Evolutionary conservation across 169 alveolate species (phyloP), one percentile per base, ranked within the genome.

Genomic region (Cryptosporidium baileyi): DNA sequence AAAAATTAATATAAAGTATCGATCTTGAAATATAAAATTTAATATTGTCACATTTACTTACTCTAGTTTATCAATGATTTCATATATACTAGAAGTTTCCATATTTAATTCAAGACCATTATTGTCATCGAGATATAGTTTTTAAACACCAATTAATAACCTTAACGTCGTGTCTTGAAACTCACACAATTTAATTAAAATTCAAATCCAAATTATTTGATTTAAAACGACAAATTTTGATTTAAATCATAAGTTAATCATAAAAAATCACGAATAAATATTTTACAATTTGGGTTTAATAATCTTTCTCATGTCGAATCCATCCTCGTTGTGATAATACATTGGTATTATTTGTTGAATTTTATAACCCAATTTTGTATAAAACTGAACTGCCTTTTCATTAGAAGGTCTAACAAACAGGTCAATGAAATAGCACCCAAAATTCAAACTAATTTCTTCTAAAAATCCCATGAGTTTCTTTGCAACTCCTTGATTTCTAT

Each of bases 321-420:
- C 98, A 81, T 95, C 97, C 89, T 96, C 99, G 4, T 93, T 94
- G 24, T 93, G 90, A 82, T 96, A 97, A 79, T 97, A 97, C 32
- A 94, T 92, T 34, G 91, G 65, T 19, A 96, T 95, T 1, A 94
- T 90, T 52, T 94, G 88, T 81, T 92, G 95, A 13, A 95, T 91
- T 2, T 80, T 89, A 90, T 96, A 97, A 44, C 98, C 98, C 32
- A 95, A 91, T 43, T 91, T 88, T 82, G 91, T 82, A 90, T 97
- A 97, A 95, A 96, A 94, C 13, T 82, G 90, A 51, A 95, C 94
- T 4, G 98, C 99, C 0, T 93, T 91, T 49, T 90, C 89, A 91
- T 97, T 97, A 57, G 97, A 90, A 15, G 95, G 93, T 45, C 99
- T 89, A 36, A 97, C 99, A 82, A 95, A 97, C 65, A 97, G 90